Conservation (phyloP, 2,329 filamentous ascomycete species). For the Colletotrichum liaoningense region DNA sequence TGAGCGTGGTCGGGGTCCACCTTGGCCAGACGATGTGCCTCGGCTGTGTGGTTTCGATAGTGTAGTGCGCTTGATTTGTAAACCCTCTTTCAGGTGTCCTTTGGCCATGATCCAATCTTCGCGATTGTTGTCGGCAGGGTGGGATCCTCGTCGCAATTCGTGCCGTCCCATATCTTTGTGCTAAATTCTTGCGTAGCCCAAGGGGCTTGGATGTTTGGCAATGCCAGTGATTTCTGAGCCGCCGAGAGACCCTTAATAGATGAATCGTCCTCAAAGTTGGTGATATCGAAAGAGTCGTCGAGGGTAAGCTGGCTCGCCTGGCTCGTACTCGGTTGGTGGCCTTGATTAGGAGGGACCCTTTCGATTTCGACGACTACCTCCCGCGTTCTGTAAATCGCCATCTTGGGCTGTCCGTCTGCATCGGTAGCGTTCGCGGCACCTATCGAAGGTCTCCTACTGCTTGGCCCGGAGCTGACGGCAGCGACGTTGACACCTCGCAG, state of each 20-base stretch:
- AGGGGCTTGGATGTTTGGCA: constrained; percentile 19
- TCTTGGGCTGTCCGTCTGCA: constrained; percentile 26
- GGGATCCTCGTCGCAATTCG: constrained; percentile 30
- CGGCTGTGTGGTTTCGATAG: neutral
- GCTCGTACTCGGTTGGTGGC: neutral
- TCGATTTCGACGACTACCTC: constrained; percentile 31
- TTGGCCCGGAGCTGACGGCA: constrained; percentile 12
- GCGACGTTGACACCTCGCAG: constrained; percentile 16
- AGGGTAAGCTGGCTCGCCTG: neutral
- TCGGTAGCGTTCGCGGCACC: neutral
- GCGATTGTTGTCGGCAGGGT: constrained; percentile 17
- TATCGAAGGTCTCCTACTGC: neutral
- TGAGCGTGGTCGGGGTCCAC: neutral
- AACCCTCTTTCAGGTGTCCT: neutral
- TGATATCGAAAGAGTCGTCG: neutral
- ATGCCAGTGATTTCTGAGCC: constrained; percentile 11
- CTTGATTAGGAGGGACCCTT: neutral
- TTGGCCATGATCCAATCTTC: constrained; percentile 17
- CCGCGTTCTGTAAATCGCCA: constrained; percentile 26
- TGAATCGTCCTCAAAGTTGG: neutral
- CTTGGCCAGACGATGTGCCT: neutral
- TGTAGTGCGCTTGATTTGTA: neutral
- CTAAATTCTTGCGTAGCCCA: constrained; percentile 27
- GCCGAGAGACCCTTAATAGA: neutral
- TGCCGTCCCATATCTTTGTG: constrained; percentile 32